Evolutionary conservation across 1,284 basidiomycete species (phyloP).

Genomic region (Naganishia liquefaciens): DNA sequence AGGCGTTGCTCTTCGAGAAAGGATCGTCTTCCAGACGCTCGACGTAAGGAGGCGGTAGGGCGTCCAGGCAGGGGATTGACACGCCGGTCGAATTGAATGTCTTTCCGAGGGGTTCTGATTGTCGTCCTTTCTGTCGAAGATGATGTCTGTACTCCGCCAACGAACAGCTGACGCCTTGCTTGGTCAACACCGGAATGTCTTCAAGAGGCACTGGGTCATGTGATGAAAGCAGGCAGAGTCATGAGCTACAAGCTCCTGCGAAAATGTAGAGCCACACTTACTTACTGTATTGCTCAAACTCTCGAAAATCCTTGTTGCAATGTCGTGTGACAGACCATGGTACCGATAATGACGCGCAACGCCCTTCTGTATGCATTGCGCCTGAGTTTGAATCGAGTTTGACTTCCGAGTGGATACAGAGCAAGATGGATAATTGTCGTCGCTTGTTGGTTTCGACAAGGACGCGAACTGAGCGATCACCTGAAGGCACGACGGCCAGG

Average conservation of each 20-base stretch:
- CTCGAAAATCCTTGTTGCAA: neutral
- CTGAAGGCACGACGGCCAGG: too few species aligned
- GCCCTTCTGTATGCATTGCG: too few species aligned
- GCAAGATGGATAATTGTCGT: too few species aligned
- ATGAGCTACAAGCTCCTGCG: neutral
- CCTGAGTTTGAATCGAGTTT: too few species aligned
- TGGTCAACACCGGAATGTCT: slow-evolving; percentile 5
- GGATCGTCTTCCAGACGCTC: slow-evolving; percentile 2
- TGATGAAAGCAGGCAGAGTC: neutral
- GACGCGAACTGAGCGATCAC: too few species aligned
- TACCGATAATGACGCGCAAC: too few species aligned
- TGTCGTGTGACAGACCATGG: neutral
- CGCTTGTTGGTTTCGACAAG: too few species aligned
- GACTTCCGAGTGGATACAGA: too few species aligned
- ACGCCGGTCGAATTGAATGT: neutral
- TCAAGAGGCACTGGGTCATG: slow-evolving; percentile 4
- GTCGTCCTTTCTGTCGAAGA: too few species aligned
- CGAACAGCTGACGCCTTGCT: neutral
- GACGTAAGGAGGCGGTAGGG: slow-evolving; percentile 11
- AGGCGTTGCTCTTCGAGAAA: neutral
- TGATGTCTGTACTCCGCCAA: neutral
- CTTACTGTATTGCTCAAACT: slow-evolving; percentile 11
- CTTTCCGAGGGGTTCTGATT: too few species aligned
- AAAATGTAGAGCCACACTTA: neutral
- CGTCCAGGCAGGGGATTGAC: neutral